Evolutionary conservation across 2,329 filamentous ascomycete genomes (phyloP), one percentile per base, ranked within the genome.

Genomic region (Fusarium beomiforme): DNA sequence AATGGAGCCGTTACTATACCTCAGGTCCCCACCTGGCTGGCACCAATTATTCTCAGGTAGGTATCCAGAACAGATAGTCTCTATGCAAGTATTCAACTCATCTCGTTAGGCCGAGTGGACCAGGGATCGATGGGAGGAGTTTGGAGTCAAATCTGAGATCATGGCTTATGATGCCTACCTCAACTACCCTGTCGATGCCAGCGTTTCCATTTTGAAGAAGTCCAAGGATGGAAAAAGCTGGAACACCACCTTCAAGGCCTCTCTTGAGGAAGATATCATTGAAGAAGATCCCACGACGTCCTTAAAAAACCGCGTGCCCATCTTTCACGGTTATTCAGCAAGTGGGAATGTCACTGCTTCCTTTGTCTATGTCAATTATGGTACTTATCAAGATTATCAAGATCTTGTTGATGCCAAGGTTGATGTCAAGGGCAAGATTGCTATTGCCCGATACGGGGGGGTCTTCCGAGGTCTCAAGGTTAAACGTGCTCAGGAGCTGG

Each of bases 271-370:
- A 80, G 94, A 97, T 77, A 87, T 95, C 4, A 83, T 98, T 8
- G 87, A 93, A 0, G 91, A 97, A 56, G 96, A 99, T 79, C 88
- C 90, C 6, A 97, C 94, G 0, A 94, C 90, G 21, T 87, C 90
- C 24, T 84, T 94, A 47, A 81, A 87, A 13, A 88, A 94, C 75
- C 86, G 93, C 33, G 87, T 98, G 26, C 94, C 95, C 2, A 95
- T 92, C 0, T 98, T 98, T 83, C 95, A 98, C 78, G 96, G 95
- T 57, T 98, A 98, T 81, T 97, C 94, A 7, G 94, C 94, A 8
- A 95, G 87, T 66, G 95, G 95, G 31, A 97, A 98, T 79, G 95
- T 97, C 50, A 98, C 95, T 0, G 94, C 90, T 5, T 88, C 90
- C 17, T 96, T 93, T 72, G 93, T 97, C 34, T 98, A 92, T 77